Conservation (phyloP, 352 stramenopile species). For the Phytophthora brassicae region DNA sequence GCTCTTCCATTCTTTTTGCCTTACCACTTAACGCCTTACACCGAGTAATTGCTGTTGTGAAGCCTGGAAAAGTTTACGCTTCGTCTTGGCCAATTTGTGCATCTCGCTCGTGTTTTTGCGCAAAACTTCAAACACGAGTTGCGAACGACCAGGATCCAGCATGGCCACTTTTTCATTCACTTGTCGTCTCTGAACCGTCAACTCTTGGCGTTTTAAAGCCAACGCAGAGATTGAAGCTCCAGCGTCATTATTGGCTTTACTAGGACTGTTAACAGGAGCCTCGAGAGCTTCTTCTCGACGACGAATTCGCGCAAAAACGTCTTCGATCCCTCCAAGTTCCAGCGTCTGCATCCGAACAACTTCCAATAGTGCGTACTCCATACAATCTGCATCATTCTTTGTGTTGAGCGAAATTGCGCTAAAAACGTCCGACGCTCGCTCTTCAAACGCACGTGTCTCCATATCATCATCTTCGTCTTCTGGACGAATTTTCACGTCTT, state of each 20-base stretch:
- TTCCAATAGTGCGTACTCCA: conserved; percentile 81
- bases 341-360: conserved; percentile 82
- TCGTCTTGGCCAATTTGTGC: conserved; percentile 67
- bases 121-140: conserved; percentile 74
- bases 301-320: conserved; percentile 62
- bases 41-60: conserved; percentile 60
- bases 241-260: conserved; percentile 10
- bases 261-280: conserved; percentile 14
- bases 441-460: conserved; percentile 69
- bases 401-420: conserved; percentile 69
- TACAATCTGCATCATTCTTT: conserved; percentile 76
- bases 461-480: conserved; percentile 61
- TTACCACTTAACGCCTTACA: conserved; percentile 33
- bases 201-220: conserved; percentile 46
- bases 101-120: conserved; percentile 73
- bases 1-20: too few relatives aligned
- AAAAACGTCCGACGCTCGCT: conserved; percentile 71
- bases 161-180: conserved; percentile 55
- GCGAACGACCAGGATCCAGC: conserved; percentile 60
- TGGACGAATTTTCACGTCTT: conserved; percentile 17
- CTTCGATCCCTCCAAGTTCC: conserved; percentile 73
- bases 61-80: conserved; percentile 64
- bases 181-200: conserved; percentile 51
- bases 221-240: conserved; percentile 38
- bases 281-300: conserved; percentile 48